Conservation (phyloP, 2,329 filamentous ascomycete species). For the Pseudopyrenochaeta lycopersici region DNA sequence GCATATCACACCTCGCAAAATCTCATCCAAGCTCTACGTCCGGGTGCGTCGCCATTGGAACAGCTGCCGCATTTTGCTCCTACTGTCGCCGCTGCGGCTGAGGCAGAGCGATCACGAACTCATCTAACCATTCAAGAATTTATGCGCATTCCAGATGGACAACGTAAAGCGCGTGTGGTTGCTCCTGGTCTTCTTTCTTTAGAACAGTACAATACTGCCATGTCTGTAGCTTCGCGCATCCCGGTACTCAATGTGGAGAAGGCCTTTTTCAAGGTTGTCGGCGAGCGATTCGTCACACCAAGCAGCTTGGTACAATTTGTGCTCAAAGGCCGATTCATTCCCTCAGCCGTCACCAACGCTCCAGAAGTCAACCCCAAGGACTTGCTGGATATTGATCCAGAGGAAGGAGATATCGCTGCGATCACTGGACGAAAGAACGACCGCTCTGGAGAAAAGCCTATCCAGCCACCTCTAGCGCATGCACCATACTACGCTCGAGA, state of each 20-base stretch:
- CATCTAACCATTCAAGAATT: conserved; percentile 86
- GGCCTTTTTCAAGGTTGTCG: conserved; percentile 98
- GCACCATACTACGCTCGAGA: conserved; percentile 92
- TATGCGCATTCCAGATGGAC: conserved; percentile 81
- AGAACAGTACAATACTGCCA: conserved; percentile 77
- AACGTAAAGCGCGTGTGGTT: conserved; percentile 76
- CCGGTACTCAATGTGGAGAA: conserved; percentile 86
- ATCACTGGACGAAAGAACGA: conserved; percentile 77
- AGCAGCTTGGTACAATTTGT: conserved; percentile 93
- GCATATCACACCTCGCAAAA: conserved; percentile 85
- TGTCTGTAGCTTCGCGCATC: conserved; percentile 82
- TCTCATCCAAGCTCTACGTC: conserved; percentile 87
- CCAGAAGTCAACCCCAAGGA: conserved; percentile 80
- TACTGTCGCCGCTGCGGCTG: conserved; percentile 68
- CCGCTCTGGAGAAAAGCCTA: conserved; percentile 69
- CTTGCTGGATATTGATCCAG: conserved; percentile 89
- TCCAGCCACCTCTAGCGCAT: conserved; percentile 85
- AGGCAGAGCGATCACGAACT: conserved; percentile 69
- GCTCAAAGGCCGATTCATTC: conserved; percentile 92
- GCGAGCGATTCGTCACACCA: conserved; percentile 91
- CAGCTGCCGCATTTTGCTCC: conserved; percentile 89
- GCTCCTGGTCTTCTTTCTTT: conserved; percentile 76
- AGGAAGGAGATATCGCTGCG: conserved; percentile 90
- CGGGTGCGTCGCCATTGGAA: conserved; percentile 83
- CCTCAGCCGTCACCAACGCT: conserved; percentile 79